Evolutionary conservation across 2,329 filamentous ascomycete genomes (phyloP), one percentile per base, ranked within the genome.

Genomic region (Talaromyces sp.): DNA sequence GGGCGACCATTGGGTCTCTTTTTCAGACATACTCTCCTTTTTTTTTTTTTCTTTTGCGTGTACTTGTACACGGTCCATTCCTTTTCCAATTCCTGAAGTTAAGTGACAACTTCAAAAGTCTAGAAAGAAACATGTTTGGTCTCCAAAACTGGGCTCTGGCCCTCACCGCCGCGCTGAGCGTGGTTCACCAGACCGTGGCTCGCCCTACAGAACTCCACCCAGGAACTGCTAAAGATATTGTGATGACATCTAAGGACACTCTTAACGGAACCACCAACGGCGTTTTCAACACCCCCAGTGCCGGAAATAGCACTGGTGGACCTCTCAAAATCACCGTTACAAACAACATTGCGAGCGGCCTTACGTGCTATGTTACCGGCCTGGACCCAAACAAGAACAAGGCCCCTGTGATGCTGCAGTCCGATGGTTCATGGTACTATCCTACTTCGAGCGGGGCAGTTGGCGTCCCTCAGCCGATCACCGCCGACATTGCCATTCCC

Each of bases 391-490:
- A 72, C 17, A 70, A 71, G 0, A 65, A 67, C 2, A 52, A 29
- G 2, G 71, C 81, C 7, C 58, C 58, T 17, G 79, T 81, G 29
- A 80, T 82, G 60, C 65, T 82, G 8, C 66, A 65, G n/a, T 66
- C 73, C 1, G 71, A 79, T 50, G 79, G 79, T 11, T 68, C 63
- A 0, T 71, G 78, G 57, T 72, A 76, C 35, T 81, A 82, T 59
- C 80, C 80, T 2, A 72, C 69, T 46, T 73, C 77, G 3, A 70
- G 70, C 7, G 70, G 71, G 0, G 24, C 19, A 13, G 21, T 74
- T 75, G 1, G 61, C 54, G 0, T 61, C 1, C 80, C 80, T 0
- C 70, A 77, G 0, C 63, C 70, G 8, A 69, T 83, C 58, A 64
- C 62, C 13, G 68, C 63, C 13, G 69, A 78, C 58, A 70, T 81